Base-by-base conservation (phyloP, 1,139 yeast genomes). In the Fermentozyma sake region DNA sequence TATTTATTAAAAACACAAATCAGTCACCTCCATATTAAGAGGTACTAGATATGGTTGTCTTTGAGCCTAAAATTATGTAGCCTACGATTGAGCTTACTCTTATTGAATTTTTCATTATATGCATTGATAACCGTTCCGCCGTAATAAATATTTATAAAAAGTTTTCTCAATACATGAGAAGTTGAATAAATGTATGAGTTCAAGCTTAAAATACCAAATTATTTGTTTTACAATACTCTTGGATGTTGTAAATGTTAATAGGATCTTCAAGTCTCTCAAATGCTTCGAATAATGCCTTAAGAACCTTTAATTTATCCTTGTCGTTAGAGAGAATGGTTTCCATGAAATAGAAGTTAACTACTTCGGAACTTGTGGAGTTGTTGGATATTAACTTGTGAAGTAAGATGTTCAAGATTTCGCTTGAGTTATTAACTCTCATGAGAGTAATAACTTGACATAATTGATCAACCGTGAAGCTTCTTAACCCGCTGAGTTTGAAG, bases 281-380 rank as follows among this genome's bases (percentile, higher is more conserved):
- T 50, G 34, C 10, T n/a, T n/a, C n/a, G n/a, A n/a, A n/a, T n/a
- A n/a, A n/a, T 37, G 23, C 23, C 39, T 42, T 23, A 55, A 57
- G 38, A 6, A 56, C 20, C 8, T 33, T 33, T 10, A 36, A 11
- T 26, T 44, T 42, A 8, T 54, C 55, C 5, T 26, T 31, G 2
- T 18, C 16, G 10, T 40, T 37, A 4, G 38, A 29, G 4, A 57
- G 25, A 13, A 38, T 29, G 14, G 52, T 44, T 37, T 61, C 64
- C 38, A 59, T 33, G 29, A 55, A 52, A 23, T 55, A 55, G 35
- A 55, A 57, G 33, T 52, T 55, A 12, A 60, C 22, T 16, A 52
- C 38, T 18, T 39, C 41, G 14, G 44, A 27, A 7, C 39, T 28
- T 7, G 33, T n/a, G 8, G 12, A 11, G n/a, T 33, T 33, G 6